Evolutionary conservation across 2,329 filamentous ascomycete genomes (phyloP).

Genomic region (Uncinocarpus reesii): DNA sequence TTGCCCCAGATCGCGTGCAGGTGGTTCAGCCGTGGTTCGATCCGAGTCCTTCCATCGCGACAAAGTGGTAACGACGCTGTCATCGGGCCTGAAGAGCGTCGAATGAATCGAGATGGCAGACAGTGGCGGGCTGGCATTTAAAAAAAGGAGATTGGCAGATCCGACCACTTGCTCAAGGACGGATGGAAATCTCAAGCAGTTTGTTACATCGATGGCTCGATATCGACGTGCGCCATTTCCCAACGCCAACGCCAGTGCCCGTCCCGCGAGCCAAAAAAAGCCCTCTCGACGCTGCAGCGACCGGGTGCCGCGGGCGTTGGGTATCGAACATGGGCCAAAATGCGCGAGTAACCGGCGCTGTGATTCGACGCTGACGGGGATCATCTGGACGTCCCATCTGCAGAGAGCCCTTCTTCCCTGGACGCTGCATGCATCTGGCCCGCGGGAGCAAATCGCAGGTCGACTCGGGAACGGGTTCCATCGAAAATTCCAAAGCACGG

Average conservation of each 20-base stretch:
- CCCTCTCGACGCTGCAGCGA: neutral
- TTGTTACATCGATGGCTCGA: too few relatives aligned
- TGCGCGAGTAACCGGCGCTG: neutral
- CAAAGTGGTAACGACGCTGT: neutral
- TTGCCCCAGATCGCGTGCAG: neutral
- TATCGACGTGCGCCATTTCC: too few relatives aligned
- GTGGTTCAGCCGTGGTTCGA: neutral
- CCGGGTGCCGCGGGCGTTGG: constrained; percentile 1
- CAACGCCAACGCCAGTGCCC: too few relatives aligned
- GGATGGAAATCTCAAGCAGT: too few relatives aligned
- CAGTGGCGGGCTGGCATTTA: too few relatives aligned
- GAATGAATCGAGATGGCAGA: too few relatives aligned
- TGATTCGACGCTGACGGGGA: constrained; percentile 3
- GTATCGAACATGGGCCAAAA: neutral
- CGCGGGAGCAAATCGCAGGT: neutral
- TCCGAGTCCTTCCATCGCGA: neutral
- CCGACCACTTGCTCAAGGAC: too few relatives aligned
- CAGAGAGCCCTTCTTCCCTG: neutral
- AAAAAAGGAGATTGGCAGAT: too few relatives aligned
- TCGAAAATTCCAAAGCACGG: constrained; percentile 4
- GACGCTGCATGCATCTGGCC: neutral
- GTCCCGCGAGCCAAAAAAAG: too few relatives aligned
- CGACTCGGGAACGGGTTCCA: neutral
- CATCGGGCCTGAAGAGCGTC: neutral
- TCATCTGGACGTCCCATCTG: constrained; percentile 5